Evolutionary conservation across 1,284 basidiomycete species (phyloP).

Genomic region (Boletus austroedulis): DNA sequence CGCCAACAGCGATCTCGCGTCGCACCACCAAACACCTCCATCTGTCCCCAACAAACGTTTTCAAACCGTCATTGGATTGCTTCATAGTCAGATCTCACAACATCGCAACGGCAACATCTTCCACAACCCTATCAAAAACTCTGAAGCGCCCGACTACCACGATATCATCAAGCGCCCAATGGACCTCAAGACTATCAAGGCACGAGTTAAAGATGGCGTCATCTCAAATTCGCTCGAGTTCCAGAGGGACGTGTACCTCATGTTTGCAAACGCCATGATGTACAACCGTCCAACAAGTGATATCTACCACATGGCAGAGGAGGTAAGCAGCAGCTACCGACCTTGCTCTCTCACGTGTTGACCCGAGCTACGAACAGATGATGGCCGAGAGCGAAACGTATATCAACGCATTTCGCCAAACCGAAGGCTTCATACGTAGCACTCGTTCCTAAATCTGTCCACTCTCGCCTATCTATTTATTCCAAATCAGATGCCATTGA

Average conservation of each 20-base stretch:
- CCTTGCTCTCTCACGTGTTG: not conserved
- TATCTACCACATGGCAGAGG: constrained; percentile 85
- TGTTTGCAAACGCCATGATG: constrained; percentile 97
- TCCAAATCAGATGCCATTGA: constrained; percentile 5
- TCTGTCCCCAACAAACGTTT: constrained; percentile 62
- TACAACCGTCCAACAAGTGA: constrained; percentile 85
- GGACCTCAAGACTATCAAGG: constrained; percentile 88
- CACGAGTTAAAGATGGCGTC: constrained; percentile 75
- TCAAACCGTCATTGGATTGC: constrained; percentile 74
- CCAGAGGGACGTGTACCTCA: constrained; percentile 84
- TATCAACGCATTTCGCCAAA: constrained; percentile 74
- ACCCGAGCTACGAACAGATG: constrained; percentile 56
- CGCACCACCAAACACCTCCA: constrained; percentile 30
- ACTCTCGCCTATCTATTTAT: constrained; percentile 3
- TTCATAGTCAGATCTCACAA: constrained; percentile 78
- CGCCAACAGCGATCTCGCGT: constrained; percentile 14
- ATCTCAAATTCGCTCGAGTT: constrained; percentile 82
- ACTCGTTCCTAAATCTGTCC: constrained; percentile 33
- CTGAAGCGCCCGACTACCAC: constrained; percentile 87
- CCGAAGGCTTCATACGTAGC: constrained; percentile 61
- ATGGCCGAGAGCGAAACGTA: constrained; percentile 78
- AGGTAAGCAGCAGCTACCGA: constrained; percentile 48
- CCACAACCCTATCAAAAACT: constrained; percentile 83
- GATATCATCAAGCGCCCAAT: constrained; percentile 89
- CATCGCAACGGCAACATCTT: constrained; percentile 89